Conservation (phyloP, 257 asterid genomes). For the Nicotiana attenuata region DNA sequence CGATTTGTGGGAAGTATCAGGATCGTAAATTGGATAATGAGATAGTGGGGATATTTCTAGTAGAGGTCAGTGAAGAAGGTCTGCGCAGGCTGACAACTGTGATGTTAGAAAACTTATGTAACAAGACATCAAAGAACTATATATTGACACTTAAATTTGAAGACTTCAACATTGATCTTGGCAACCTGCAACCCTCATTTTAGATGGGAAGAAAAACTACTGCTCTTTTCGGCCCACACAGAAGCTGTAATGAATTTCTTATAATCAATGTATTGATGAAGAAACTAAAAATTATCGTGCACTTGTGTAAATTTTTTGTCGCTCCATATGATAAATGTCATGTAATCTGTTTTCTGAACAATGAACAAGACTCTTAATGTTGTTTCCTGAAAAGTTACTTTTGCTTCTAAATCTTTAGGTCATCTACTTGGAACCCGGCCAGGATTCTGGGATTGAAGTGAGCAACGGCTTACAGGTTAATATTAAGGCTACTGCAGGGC, state of each 20-base stretch:
- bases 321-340: background rate
- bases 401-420: slow-evolving; percentile 36
- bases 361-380: background rate
- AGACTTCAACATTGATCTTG: background rate
- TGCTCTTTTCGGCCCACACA: background rate
- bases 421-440: slow-evolving; percentile 80
- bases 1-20: too few species aligned
- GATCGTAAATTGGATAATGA: background rate
- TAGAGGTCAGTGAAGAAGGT: background rate
- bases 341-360: background rate
- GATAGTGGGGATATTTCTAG: background rate
- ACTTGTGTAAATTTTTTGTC: background rate
- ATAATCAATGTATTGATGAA: background rate
- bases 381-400: background rate
- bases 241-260: background rate
- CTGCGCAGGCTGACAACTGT: background rate
- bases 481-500: slow-evolving; percentile 82
- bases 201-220: background rate
- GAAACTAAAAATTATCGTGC: background rate
- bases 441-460: slow-evolving; percentile 41
- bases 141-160: background rate
- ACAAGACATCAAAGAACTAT: background rate
- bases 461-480: slow-evolving; percentile 43
- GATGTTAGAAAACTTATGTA: background rate
- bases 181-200: background rate